These are phyloP conservation scores for Talaromyces atroroseus DNA, from an alignment of 2,329 filamentous ascomycete species.

Conservation along the genomic window DNA sequence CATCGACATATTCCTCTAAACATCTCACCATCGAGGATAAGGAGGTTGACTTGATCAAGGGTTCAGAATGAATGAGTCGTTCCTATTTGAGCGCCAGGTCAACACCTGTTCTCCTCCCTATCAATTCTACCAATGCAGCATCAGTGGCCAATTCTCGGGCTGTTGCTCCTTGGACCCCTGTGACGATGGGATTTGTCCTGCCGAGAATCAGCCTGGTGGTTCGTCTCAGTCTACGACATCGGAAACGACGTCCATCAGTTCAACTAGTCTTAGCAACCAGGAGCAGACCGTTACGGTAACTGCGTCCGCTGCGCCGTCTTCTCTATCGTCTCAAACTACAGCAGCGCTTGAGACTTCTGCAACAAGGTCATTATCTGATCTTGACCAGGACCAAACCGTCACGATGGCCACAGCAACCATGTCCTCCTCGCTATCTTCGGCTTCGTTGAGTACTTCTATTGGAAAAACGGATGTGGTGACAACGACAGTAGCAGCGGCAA, in stretches of 20 bases:
- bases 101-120: slow-evolving; percentile 2
- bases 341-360: neutral
- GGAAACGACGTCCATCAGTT: neutral
- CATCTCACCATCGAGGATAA: neutral
- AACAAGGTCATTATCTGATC: neutral
- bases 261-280: neutral
- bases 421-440: neutral
- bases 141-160: slow-evolving; percentile 21
- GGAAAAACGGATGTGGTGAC: neutral
- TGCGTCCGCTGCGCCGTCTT: neutral
- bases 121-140: slow-evolving; percentile 6
- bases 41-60: neutral
- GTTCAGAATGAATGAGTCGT: neutral
- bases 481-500: neutral
- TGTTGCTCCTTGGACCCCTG: slow-evolving; percentile 32
- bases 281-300: neutral
- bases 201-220: slow-evolving; percentile 13
- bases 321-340: neutral
- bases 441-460: neutral
- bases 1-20: neutral
- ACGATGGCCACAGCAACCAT: neutral
- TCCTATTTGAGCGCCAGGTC: neutral
- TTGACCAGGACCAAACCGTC: neutral
- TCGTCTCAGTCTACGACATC: neutral
- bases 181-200: slow-evolving; percentile 24